Evolutionary conservation across 306 rosid species (phyloP), one percentile per base, ranked within the genome.

Genomic region (Trifolium subterraneum): DNA sequence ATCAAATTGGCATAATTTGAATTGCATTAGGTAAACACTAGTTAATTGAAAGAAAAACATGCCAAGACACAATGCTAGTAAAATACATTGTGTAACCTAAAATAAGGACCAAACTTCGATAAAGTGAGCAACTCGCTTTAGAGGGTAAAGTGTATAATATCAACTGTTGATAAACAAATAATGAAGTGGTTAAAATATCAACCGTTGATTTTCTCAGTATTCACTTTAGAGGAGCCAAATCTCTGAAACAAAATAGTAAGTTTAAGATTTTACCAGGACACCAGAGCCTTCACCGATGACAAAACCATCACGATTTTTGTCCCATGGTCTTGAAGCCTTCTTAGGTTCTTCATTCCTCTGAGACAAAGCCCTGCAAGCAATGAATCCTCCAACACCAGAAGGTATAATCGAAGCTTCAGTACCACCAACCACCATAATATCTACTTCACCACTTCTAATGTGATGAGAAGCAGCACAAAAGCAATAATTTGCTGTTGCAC

Each of bases 291-390:
- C 96, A 15, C 96, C 92, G 80, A 90, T 73, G 36, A 90, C 92
- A 23, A 90, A 90, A 38, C 96, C 96, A 60, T 90, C 96, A 1
- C 96, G 88, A n/a, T 82, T 70, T 62, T 80, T 86, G 85, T 90
- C 96, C 96, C 96, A 87, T 6, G 96, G 96, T 61, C 92, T 80
- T 29, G 96, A 87, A 72, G 96, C 96, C 82, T 71, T 87, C 13
- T 82, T 70, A 15, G 96, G 96, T 20, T 82, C 82, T 8, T 76
- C 84, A 62, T 90, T 90, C 73, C 90, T 86, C 47, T 87, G 92
- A 58, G 92, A 90, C 82, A 90, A 74, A 47, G 96, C 92, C 71
- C 92, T 84, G 81, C 92, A 90, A 59, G 96, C 96, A 70, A 90
- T 80, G 54, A 90, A 86, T 20, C 90, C 96, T 14, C 85, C 92